phyloP scores from a whole-genome alignment of 495 filamentous ascomycete genomes.

The Aspergillus carlsbadensis region DNA sequence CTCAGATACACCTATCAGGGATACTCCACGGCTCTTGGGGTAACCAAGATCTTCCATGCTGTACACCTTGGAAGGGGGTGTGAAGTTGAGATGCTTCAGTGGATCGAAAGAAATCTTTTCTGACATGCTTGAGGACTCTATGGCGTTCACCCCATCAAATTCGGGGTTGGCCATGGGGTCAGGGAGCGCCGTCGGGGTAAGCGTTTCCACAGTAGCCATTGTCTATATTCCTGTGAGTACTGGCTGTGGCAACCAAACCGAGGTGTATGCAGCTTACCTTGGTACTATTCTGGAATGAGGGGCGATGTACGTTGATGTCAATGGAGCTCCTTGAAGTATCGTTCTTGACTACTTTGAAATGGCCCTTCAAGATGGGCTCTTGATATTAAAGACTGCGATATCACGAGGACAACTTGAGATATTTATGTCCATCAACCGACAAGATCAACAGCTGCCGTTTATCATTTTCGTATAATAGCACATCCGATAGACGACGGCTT shows the following conservation, averaged over 20 bases:
- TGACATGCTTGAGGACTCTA: not conserved
- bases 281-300: too few species aligned
- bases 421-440: not conserved
- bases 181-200: slow-evolving; percentile 10
- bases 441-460: not conserved
- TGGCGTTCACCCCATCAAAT: slow-evolving; percentile 1
- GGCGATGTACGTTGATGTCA: too few species aligned
- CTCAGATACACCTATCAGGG: slow-evolving; percentile 66
- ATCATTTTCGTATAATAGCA: not conserved
- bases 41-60: slow-evolving; percentile 62
- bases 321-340: too few species aligned
- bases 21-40: slow-evolving; percentile 56
- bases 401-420: not conserved
- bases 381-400: not conserved
- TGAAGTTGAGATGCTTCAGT: slow-evolving; percentile 54
- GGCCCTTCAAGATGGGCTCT: not conserved
- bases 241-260: too few species aligned
- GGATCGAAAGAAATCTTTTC: slow-evolving; percentile 47
- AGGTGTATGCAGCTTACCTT: too few species aligned
- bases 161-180: slow-evolving; percentile 3
- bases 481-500: too few species aligned
- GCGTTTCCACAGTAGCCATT: slow-evolving; percentile 20
- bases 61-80: slow-evolving; percentile 48
- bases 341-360: not conserved
- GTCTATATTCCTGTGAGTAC: slow-evolving; percentile 2